Base-by-base conservation (phyloP, 2,329 filamentous ascomycete species). In the Xylariaceae sp. region DNA sequence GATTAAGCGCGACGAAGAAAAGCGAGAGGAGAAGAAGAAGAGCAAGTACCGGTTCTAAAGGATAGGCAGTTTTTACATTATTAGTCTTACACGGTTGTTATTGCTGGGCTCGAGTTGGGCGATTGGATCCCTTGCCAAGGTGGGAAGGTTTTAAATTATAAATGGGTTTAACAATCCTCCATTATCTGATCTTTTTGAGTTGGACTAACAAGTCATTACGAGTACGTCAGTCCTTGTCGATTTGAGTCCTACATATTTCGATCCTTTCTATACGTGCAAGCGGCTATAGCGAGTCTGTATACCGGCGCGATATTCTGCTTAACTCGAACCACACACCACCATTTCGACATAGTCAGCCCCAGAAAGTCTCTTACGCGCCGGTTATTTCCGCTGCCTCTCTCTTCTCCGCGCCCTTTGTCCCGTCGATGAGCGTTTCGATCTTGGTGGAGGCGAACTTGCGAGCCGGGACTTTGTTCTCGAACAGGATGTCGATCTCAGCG, bases 1-100 rank as follows among this genome's bases (percentile, higher is more conserved):
- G 69, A 81, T 91, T 69, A 95, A 91, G 80, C 83, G 88, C 61
- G 91, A 96, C 64, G 85, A 89, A 70, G 90, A 95, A 72, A 84
- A 85, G 69, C 79, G 80, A 65, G 80, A 83, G 60, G 86, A 86
- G 76, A 81, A 75, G 71, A 83, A 78, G 69, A 80, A 64, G 59
- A 60, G 41, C 46, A 64, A 79, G 67, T 78, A 80, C 61, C 72
- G 73, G 62, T 78, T 77, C 54, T 80, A 72, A 62, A 31, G 42
- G 29, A 19, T 19, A 19, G 19, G 19, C 19, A 39, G 26, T 41
- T 12, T 41, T 12, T 44, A 51, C 4, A 47, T 31, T 51, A 32
- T 35, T 47, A 39, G 30, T 27, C n/a, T 27, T 19, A 19, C 19
- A 19, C 19, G 19, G 44, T 50, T n/a, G 34, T 39, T 37, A 32